Conservation (phyloP, 768 basidiomycete genomes). For the Suillus brevipes region DNA sequence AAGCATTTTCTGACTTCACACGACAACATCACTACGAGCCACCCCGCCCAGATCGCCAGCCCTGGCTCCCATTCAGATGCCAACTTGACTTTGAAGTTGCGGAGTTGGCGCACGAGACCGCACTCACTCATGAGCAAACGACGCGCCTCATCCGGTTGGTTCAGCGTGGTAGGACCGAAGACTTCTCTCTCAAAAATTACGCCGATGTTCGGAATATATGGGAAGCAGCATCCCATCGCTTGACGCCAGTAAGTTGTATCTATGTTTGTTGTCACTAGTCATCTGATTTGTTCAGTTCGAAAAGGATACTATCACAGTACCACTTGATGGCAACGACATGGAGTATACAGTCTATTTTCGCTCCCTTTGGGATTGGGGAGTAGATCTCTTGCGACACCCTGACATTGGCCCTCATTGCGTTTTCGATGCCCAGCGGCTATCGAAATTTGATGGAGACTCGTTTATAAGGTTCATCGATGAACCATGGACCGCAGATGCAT, state of each 20-base stretch:
- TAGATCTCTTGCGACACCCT: no score
- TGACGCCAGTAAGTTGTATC: slow-evolving; percentile 12
- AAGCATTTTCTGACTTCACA: slow-evolving; percentile 20
- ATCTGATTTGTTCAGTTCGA: slow-evolving; percentile 14
- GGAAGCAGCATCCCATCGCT: slow-evolving; percentile 14
- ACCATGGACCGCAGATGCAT: no score
- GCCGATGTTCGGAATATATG: slow-evolving; percentile 23
- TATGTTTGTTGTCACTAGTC: background rate
- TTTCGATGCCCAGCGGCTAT: no score
- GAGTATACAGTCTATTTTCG: slow-evolving; percentile 14
- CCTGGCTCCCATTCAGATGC: slow-evolving; percentile 33
- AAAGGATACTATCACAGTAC: slow-evolving; percentile 17
- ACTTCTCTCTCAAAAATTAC: slow-evolving; percentile 20
- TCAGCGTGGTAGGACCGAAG: slow-evolving; percentile 4
- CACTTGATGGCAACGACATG: background rate
- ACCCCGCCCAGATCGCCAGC: slow-evolving; percentile 15
- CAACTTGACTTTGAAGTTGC: slow-evolving; percentile 33
- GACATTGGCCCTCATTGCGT: no score
- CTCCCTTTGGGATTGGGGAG: slow-evolving; percentile 27
- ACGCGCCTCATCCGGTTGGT: slow-evolving; percentile 23
- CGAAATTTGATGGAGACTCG: no score
- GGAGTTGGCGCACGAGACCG: slow-evolving; percentile 23
- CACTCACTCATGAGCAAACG: slow-evolving; percentile 20
- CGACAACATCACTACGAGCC: background rate
- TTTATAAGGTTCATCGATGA: no score